phyloP scores from a whole-genome alignment of 2,329 filamentous ascomycete species.

The Apiospora marii region DNA sequence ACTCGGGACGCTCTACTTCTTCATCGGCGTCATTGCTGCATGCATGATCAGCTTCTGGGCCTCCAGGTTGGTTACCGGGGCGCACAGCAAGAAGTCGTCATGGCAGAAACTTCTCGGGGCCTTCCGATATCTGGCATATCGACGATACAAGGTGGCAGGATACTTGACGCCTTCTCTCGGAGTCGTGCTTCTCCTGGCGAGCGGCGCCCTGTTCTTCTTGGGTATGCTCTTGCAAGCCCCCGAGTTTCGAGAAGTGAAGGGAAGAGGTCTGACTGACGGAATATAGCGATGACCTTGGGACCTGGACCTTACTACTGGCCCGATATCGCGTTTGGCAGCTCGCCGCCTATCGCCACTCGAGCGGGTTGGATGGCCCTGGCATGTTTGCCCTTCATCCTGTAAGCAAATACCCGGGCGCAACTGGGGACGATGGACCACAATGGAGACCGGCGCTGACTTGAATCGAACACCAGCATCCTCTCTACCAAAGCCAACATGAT shows the following conservation, averaged over 20 bases:
- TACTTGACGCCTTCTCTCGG: constrained; percentile 56
- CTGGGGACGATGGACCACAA: neutral
- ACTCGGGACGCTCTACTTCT: constrained; percentile 60
- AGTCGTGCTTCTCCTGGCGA: constrained; percentile 47
- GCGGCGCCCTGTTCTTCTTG: constrained; percentile 56
- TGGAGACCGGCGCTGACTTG: constrained; percentile 29
- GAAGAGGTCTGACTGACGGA: constrained; percentile 27
- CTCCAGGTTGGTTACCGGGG: constrained; percentile 40
- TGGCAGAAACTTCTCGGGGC: constrained; percentile 46
- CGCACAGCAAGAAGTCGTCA: constrained; percentile 36
- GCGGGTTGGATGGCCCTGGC: constrained; percentile 61
- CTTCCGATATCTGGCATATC: constrained; percentile 52
- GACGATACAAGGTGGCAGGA: constrained; percentile 43
- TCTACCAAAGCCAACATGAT: constrained; percentile 65
- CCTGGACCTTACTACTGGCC: constrained; percentile 66
- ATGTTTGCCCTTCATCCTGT: constrained; percentile 59
- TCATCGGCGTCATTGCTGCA: constrained; percentile 55
- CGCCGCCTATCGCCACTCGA: constrained; percentile 61
- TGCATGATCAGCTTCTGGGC: constrained; percentile 51
- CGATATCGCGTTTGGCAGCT: constrained; percentile 55
- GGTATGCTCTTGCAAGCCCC: constrained; percentile 36
- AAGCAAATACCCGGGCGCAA: constrained; percentile 27
- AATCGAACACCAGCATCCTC: constrained; percentile 44
- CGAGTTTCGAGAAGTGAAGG: constrained; percentile 19
- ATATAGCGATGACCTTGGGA: constrained; percentile 53